Base-by-base conservation (phyloP, 176 grass and related monocot genomes). In the Aegilops speltoides region DNA sequence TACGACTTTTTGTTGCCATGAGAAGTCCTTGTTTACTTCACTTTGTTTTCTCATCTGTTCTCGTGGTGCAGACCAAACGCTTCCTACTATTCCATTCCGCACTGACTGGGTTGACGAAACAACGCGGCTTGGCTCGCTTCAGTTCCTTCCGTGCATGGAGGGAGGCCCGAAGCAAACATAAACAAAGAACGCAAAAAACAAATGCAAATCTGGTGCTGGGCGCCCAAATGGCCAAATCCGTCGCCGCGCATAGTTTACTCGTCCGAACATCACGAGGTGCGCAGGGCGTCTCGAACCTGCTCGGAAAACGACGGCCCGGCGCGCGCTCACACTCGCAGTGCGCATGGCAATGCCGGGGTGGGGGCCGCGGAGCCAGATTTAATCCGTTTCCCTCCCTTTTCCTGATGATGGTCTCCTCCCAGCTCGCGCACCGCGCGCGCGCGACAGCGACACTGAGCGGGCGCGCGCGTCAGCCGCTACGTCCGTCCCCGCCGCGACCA, bases 401-500 rank as follows among this genome's bases (percentile, higher is more conserved):
- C 45, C 43, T 45, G 43, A 4, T 54, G 50, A 54, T 54, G 50
- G 50, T 54, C 16, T 17, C 5, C 36, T 6, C 10, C 20, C 20
- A 5, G 17, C 36, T 38, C 68, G 68, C 68, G 32, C 65, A 14
- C 64, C 31, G 66, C 66, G 31, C 68, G 16, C 23, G 11, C 17
- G 8, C 17, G 69, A 73, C 70, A 48, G 71, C 23, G 71, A 73
- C 70, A 4, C 14, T 17, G 23, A 48, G 34, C 34, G 68, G 10
- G 4, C 38, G 75, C 26, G 16, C 36, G 69, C 76, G 76, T 78
- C 77, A 79, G n/a, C 57, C 34, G 78, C n/a, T 64, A 64, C 81
- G 68, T 40, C 50, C 81, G 67, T 57, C 48, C 65, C 4, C 60
- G 5, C 20, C 2, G 24, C 1, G 62, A 66, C 64, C 64, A 5